phyloP scores from a whole-genome alignment of 768 basidiomycete species.

The Pleurotus eryngii region DNA sequence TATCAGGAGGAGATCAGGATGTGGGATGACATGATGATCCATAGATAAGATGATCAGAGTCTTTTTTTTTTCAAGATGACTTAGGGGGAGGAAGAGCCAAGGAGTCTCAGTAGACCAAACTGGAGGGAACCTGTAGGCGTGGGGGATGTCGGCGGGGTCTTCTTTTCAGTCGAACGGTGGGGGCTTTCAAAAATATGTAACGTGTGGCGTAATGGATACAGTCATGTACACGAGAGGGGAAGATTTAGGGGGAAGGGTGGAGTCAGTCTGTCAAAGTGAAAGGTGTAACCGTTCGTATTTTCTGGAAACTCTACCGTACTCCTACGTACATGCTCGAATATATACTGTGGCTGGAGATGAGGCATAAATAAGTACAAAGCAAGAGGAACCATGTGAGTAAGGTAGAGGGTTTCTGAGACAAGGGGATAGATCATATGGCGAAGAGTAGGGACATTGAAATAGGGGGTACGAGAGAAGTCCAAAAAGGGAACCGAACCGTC shows the following conservation, averaged over 20 bases:
- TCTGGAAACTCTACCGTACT: background rate
- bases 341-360: background rate
- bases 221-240: background rate
- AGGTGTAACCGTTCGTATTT: background rate
- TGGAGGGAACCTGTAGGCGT: background rate
- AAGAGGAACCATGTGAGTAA: too few relatives aligned
- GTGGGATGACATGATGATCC: background rate
- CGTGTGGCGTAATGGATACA: background rate
- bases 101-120: background rate
- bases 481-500: too few relatives aligned
- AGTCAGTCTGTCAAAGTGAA: background rate
- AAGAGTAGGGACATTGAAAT: too few relatives aligned
- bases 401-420: too few relatives aligned
- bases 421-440: too few relatives aligned
- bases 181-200: background rate
- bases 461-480: too few relatives aligned
- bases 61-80: background rate
- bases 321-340: background rate
- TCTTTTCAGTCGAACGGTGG: background rate
- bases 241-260: background rate
- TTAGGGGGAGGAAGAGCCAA: background rate
- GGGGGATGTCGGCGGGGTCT: background rate
- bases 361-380: too few relatives aligned
- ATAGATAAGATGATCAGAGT: background rate
- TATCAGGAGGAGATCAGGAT: background rate